Evolutionary conservation across 305 asterid species (phyloP).

Genomic region (Solanum hybrid): DNA sequence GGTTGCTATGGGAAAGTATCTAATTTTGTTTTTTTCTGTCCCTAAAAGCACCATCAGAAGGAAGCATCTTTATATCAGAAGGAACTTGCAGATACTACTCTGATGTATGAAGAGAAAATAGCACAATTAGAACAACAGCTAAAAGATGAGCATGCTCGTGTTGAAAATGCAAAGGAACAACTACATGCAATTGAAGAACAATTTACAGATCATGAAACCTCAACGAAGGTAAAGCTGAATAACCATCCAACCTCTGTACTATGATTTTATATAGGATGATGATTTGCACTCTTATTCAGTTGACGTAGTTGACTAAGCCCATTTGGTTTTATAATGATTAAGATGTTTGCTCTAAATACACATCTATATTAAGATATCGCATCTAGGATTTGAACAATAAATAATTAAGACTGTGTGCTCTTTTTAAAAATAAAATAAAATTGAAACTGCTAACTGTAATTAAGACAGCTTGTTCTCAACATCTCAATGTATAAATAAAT

Average conservation of each 20-base stretch:
- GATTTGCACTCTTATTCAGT: background rate
- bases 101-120: constrained; percentile 67
- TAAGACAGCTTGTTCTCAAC: background rate
- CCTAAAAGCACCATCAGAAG: constrained; percentile 41
- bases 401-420: background rate
- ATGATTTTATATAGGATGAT: background rate
- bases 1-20: background rate
- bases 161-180: constrained; percentile 42
- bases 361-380: background rate
- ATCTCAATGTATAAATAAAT: background rate
- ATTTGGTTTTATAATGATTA: background rate
- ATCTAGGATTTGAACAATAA: background rate
- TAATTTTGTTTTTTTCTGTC: background rate
- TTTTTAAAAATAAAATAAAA: background rate
- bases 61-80: constrained; percentile 46
- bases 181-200: constrained; percentile 28
- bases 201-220: constrained; percentile 32
- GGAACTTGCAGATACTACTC: constrained; percentile 62
- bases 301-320: background rate
- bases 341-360: background rate
- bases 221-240: constrained; percentile 42
- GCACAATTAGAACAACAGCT: constrained; percentile 43
- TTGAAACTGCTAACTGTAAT: background rate
- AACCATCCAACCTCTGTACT: background rate
- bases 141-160: constrained; percentile 36